Percentiles rank a stretch among this genome's conserved stretches.
phyloP scores from a whole-genome alignment of 768 basidiomycete species.

The Rubroboletus satanas region DNA sequence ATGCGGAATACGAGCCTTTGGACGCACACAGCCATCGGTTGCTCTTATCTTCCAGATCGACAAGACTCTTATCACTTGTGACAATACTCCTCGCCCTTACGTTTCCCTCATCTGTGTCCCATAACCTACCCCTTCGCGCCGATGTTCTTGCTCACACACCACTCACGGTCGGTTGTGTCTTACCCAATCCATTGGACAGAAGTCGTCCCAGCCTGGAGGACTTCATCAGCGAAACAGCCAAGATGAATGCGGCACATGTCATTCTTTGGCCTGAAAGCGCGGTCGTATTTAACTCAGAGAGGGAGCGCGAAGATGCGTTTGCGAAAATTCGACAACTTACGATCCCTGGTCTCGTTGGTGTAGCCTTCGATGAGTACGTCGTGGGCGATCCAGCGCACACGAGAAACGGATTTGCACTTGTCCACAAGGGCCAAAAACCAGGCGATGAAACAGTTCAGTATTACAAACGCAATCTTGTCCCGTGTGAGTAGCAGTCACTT shows the following conservation, averaged over 20 bases:
- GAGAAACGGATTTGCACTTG: slow-evolving; percentile 62
- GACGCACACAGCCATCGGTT: background rate
- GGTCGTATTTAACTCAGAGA: slow-evolving; percentile 52
- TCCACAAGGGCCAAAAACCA: slow-evolving; percentile 38
- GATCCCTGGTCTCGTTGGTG: slow-evolving; percentile 49
- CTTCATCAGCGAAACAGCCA: slow-evolving; percentile 56
- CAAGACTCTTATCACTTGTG: slow-evolving; percentile 36
- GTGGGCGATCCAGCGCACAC: slow-evolving; percentile 38
- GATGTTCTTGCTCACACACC: slow-evolving; percentile 44
- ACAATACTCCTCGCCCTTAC: slow-evolving; percentile 43
- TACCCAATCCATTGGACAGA: slow-evolving; percentile 48
- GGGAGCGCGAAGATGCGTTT: slow-evolving; percentile 50
- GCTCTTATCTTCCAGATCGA: slow-evolving; percentile 20
- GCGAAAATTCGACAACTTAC: slow-evolving; percentile 33
- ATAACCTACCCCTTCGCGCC: slow-evolving; percentile 37
- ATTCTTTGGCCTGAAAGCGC: slow-evolving; percentile 83
- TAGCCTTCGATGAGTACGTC: slow-evolving; percentile 67
- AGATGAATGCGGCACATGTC: slow-evolving; percentile 48
- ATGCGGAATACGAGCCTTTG: slow-evolving; percentile 14
- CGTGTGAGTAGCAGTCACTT: slow-evolving; percentile 46
- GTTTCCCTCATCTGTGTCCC: slow-evolving; percentile 52
- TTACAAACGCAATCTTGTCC: slow-evolving; percentile 75
- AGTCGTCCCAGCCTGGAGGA: slow-evolving; percentile 50
- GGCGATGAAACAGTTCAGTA: slow-evolving; percentile 47
- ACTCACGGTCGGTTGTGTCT: slow-evolving; percentile 60